phyloP scores from a whole-genome alignment of 2,329 filamentous ascomycete species.

The Trichoderma sp. region DNA sequence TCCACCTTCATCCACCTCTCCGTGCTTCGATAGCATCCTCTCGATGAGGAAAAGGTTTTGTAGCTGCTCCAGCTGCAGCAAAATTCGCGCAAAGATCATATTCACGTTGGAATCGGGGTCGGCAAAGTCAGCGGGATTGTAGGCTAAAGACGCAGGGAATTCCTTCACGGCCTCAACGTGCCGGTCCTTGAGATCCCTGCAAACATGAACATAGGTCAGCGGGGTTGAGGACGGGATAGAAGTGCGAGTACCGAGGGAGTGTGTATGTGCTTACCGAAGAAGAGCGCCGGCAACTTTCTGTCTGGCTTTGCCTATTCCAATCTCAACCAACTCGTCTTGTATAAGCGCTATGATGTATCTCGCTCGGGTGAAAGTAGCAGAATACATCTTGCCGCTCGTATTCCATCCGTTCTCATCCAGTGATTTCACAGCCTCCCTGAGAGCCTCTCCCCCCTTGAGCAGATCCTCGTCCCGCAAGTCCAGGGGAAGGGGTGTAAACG shows the following conservation, averaged over 20 bases:
- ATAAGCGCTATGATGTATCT: constrained; percentile 49
- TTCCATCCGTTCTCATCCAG: constrained; percentile 55
- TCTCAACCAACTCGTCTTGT: constrained; percentile 58
- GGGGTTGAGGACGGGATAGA: not conserved
- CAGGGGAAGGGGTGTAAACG: constrained; percentile 51
- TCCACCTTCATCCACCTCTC: constrained; percentile 38
- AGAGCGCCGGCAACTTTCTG: constrained; percentile 7
- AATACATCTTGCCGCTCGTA: constrained; percentile 40
- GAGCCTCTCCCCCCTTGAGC: constrained; percentile 39
- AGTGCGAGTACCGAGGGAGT: too few species aligned
- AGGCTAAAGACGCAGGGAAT: constrained; percentile 38
- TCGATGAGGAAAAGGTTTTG: constrained; percentile 60
- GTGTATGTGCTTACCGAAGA: not conserved
- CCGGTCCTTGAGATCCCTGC: constrained; percentile 10
- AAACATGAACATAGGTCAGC: not conserved
- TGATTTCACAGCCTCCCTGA: constrained; percentile 21
- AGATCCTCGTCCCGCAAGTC: constrained; percentile 52
- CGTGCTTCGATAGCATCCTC: constrained; percentile 50
- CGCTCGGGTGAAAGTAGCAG: constrained; percentile 46
- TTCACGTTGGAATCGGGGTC: constrained; percentile 30
- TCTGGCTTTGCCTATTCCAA: constrained; percentile 44
- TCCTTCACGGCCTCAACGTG: constrained; percentile 4
- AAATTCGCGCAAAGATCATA: constrained; percentile 43
- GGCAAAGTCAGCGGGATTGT: constrained; percentile 39
- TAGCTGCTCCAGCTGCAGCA: constrained; percentile 50